Base-by-base conservation (phyloP, 768 basidiomycete species). In the Scleroderma citrinum region DNA sequence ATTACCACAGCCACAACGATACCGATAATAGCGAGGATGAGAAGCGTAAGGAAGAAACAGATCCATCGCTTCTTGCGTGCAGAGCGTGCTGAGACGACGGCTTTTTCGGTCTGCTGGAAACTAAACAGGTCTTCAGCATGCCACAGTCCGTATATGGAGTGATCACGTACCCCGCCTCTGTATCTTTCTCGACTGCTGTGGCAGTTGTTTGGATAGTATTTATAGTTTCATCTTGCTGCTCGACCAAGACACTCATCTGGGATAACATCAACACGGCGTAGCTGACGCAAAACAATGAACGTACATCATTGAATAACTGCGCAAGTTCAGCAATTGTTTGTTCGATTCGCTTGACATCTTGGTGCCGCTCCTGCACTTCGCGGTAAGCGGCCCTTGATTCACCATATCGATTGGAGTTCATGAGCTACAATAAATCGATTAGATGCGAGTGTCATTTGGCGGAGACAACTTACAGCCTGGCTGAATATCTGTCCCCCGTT, bases 1-100 rank as follows among this genome's bases (percentile, higher is more conserved):
- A 79, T 68, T 23, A 85, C 75, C 29, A 82, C 73, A 5, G 77
- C 82, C 23, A 78, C 71, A 26, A 89, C 71, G 45, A 87, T 74
- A 39, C 77, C 83, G 39, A 81, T 72, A 42, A 89, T 77, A 54
- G 83, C 78, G 50, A 85, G 72, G 47, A 92, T 60, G 50, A 90
- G 61, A 48, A 93, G 60, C 48, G 69, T 62, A 52, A 92, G 81
- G 69, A 81, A 63, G 76, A 95, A 95, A 71, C 94, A 97, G 65
- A 95, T 94, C 92, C 93, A 96, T 60, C 93, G 83, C 78, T 95
- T 97, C 69, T 85, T 91, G 52, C 95, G 83, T 19, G 95, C 95
- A 29, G 85, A 79, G 26, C 87, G 78, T 19, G 95, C 95, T 32
- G 87, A 91, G 32, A 70, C 73, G 46, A 97, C 87, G 7, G 94